Conservation (phyloP, 108 stramenopile species). For the Conticribra guillardii region DNA sequence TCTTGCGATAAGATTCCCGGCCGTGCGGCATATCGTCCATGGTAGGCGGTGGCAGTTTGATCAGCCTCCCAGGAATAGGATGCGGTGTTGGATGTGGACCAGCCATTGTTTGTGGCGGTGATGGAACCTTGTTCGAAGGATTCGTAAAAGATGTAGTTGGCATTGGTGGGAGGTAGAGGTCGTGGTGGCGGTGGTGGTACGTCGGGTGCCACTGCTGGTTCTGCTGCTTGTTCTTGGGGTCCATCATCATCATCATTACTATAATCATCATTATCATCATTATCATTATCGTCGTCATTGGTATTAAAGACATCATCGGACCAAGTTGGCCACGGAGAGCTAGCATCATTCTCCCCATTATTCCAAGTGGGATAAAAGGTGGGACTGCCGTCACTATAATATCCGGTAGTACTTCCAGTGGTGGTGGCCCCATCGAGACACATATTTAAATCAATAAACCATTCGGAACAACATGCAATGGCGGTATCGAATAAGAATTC, state of each 20-base stretch:
- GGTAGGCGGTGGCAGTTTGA: conserved; percentile 30
- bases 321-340: conserved; percentile 30
- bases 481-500: conserved; percentile 28
- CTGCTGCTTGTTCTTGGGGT: neutral
- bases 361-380: conserved; percentile 5
- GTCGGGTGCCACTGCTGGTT: neutral
- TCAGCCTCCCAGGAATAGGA: conserved; percentile 40
- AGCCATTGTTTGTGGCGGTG: conserved; percentile 17
- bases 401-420: neutral
- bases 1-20: conserved; percentile 24
- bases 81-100: conserved; percentile 9
- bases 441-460: conserved; percentile 32
- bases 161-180: conserved; percentile 3
- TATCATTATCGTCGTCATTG: neutral
- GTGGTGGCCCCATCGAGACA: conserved; percentile 6
- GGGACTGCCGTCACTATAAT: neutral
- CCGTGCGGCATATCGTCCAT: conserved; percentile 35
- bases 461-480: conserved; percentile 20
- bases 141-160: conserved; percentile 21
- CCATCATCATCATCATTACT: too few relatives aligned
- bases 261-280: neutral
- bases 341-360: neutral
- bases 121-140: conserved; percentile 45
- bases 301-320: conserved; percentile 17
- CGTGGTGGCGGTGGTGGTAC: neutral